Conservation (phyloP, 106 monocot species). For the Alisma plantagoaquatica region DNA sequence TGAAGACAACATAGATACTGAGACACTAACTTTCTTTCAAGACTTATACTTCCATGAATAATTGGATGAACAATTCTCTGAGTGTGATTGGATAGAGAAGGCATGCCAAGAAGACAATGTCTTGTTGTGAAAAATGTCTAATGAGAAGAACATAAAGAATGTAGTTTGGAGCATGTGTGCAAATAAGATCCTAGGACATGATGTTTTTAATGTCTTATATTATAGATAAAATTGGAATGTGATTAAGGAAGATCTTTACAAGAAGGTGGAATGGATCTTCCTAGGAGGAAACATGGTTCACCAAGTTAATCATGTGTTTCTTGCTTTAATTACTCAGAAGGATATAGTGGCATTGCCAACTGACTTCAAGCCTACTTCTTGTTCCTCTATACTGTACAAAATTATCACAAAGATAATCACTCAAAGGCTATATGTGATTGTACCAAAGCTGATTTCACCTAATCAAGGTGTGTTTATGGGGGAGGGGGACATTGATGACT, state of each 20-base stretch:
- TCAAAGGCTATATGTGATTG: no score
- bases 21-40: no score
- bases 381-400: no score
- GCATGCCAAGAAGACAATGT: no score
- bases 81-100: no score
- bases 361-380: neutral
- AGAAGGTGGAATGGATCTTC: neutral
- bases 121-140: no score
- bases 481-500: neutral
- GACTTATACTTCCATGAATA: no score
- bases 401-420: no score
- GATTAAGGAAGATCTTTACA: neutral
- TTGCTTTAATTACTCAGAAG: neutral
- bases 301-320: neutral
- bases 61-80: no score
- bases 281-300: neutral
- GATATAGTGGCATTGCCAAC: neutral
- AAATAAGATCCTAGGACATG: neutral
- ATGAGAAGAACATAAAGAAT: neutral
- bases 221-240: neutral
- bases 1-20: no score
- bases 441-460: no score
- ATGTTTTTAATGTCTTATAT: neutral
- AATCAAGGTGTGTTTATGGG: no score
- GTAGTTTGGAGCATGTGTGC: neutral